phyloP scores from a whole-genome alignment of 306 rosid species.

The Cercis canadensis region DNA sequence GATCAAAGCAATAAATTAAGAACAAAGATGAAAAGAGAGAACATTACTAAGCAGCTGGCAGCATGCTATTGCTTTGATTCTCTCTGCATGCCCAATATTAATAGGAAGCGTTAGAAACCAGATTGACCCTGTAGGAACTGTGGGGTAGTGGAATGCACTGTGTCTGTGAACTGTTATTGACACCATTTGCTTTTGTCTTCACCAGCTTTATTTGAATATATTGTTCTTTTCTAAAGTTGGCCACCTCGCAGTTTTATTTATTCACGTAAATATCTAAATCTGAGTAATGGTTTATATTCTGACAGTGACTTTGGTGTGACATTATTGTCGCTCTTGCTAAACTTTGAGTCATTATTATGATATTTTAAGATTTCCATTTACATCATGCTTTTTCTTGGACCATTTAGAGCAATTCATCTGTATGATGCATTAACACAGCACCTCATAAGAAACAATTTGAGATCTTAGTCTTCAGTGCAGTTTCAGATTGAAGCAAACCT shows the following conservation, averaged over 20 bases:
- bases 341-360: neutral
- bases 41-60: neutral
- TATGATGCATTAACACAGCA: too few species aligned
- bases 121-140: too few species aligned
- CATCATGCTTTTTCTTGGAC: neutral
- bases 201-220: neutral
- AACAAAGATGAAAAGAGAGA: neutral
- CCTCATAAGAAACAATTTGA: neutral
- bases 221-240: neutral
- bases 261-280: neutral
- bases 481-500: too few species aligned
- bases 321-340: neutral
- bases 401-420: too few species aligned
- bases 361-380: neutral
- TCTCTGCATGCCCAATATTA: neutral
- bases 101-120: neutral
- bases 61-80: neutral
- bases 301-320: neutral
- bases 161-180: neutral
- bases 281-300: neutral
- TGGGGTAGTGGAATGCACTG: neutral
- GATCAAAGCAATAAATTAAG: constrained; percentile 7
- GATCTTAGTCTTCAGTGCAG: too few species aligned
- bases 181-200: neutral
- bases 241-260: neutral